phyloP scores from a whole-genome alignment of 1,139 yeast species.

The Suhomyces taliae region DNA sequence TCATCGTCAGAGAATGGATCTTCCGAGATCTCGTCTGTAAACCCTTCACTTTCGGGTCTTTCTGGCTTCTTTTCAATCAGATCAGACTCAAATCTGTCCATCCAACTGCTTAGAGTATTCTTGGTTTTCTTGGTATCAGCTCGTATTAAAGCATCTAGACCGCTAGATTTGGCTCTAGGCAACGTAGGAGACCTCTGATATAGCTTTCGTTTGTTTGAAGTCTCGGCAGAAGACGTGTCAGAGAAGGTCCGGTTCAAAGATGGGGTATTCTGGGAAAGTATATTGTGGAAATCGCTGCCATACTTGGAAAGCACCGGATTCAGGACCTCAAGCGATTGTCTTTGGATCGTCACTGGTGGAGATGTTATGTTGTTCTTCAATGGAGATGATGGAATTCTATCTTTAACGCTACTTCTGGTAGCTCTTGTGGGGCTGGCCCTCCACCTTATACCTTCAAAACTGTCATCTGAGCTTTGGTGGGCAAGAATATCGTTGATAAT shows the following conservation, averaged over 20 bases:
- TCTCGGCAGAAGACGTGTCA: conserved; percentile 23
- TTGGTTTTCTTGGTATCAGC: conserved; percentile 7
- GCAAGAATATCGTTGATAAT: conserved; percentile 8
- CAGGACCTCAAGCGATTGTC: conserved; percentile 23
- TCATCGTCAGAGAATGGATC: conserved; percentile 42
- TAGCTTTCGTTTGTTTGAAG: conserved; percentile 6
- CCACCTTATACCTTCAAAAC: conserved; percentile 50
- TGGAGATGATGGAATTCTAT: conserved; percentile 36
- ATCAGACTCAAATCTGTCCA: conserved; percentile 30
- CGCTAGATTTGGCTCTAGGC: conserved; percentile 32
- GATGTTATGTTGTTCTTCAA: conserved; percentile 23
- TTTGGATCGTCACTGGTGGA: conserved; percentile 12
- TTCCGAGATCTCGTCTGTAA: conserved; percentile 12
- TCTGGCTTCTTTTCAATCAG: not conserved
- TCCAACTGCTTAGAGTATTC: conserved; percentile 30
- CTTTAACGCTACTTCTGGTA: not conserved
- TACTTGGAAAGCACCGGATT: conserved; percentile 40
- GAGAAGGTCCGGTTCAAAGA: conserved; percentile 27
- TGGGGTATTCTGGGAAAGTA: conserved; percentile 24
- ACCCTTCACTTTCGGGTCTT: not conserved
- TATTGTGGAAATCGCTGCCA: conserved; percentile 33
- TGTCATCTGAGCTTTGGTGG: conserved; percentile 46
- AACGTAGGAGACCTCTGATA: conserved; percentile 22
- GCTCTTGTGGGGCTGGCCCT: conserved; percentile 29
- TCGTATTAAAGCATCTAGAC: conserved; percentile 17